A percentile compares a stretch with the other conserved stretches of the same genome.
phyloP scores from a whole-genome alignment of 345 rosid genomes.

The Triadica sebifera region DNA sequence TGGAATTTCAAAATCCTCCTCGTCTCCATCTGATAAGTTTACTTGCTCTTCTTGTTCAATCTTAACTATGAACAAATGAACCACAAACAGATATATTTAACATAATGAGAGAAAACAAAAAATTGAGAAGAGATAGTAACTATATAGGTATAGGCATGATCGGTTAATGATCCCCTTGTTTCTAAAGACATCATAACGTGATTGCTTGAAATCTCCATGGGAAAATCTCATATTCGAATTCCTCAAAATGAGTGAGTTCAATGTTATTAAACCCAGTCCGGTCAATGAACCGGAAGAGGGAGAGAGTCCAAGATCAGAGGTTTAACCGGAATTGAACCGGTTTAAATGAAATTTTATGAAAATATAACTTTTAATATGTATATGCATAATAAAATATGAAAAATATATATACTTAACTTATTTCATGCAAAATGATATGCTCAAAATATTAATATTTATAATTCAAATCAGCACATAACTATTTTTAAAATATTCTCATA shows the following conservation, averaged over 20 bases:
- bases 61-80: slow-evolving; percentile 42
- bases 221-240: background rate
- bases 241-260: background rate
- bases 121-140: background rate
- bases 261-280: too few species aligned
- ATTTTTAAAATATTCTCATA: too few species aligned
- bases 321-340: too few species aligned
- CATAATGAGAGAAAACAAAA: background rate
- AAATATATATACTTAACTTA: too few species aligned
- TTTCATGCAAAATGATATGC: too few species aligned
- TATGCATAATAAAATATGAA: too few species aligned
- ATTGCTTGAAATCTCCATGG: background rate
- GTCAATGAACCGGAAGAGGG: too few species aligned
- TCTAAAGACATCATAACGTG: background rate
- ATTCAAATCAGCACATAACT: too few species aligned
- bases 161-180: background rate
- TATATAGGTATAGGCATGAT: background rate
- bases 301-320: too few species aligned
- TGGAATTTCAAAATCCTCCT: slow-evolving; percentile 50
- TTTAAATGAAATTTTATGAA: too few species aligned
- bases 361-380: too few species aligned
- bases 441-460: too few species aligned
- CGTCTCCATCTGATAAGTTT: slow-evolving; percentile 91
- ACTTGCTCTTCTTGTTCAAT: slow-evolving; percentile 61
- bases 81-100: background rate